Evolutionary conservation across 345 rosid genomes (phyloP).

Genomic region (Fremontodendron californicum): DNA sequence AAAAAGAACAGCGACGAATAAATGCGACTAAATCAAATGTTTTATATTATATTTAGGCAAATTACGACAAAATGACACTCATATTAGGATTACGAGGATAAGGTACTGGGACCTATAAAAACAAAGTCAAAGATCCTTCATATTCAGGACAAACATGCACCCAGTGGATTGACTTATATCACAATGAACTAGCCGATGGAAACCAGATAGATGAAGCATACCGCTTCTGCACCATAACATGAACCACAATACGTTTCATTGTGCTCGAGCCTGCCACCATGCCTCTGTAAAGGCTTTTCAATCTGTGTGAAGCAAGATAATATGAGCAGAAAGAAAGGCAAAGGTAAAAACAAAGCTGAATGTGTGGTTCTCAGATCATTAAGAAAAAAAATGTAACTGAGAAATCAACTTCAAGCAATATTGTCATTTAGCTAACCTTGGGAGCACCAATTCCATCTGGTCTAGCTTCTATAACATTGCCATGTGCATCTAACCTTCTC

Average conservation of each 20-base stretch:
- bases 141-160: background rate
- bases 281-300: constrained; percentile 89
- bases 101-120: background rate
- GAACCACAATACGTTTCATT: constrained; percentile 96
- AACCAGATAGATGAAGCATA: constrained; percentile 30
- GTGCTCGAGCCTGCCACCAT: constrained; percentile 96
- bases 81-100: background rate
- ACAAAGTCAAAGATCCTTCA: background rate
- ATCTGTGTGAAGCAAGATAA: constrained; percentile 46
- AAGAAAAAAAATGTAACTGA: background rate
- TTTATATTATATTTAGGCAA: background rate
- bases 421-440: constrained; percentile 49
- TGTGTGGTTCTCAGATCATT: background rate
- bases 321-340: constrained; percentile 11
- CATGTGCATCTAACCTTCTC: constrained; percentile 70
- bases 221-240: constrained; percentile 86
- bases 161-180: background rate
- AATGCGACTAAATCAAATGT: background rate
- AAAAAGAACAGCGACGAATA: background rate
- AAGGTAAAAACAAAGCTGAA: background rate
- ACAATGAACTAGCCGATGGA: background rate
- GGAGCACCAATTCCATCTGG: constrained; percentile 89
- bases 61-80: background rate
- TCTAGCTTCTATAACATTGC: constrained; percentile 72
- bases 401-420: background rate